Percentiles rank a stretch among this genome's conserved stretches.
phyloP scores from a whole-genome alignment of 179 eudicot genomes.

The Actinidia chinensis region DNA sequence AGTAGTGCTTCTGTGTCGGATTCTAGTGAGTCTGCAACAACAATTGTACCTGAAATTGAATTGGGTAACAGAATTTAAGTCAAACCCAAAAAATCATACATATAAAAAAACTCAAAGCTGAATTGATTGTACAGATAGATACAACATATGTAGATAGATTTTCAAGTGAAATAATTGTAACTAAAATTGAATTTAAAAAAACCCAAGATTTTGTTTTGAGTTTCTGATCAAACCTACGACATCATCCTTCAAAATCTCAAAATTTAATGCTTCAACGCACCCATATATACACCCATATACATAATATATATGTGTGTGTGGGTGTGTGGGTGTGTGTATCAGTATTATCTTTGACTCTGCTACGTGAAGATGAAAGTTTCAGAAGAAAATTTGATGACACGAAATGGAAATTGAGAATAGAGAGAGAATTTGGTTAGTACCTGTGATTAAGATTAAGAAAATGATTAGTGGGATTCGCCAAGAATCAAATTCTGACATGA shows the following conservation, averaged over 20 bases:
- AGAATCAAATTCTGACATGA: conserved; percentile 32
- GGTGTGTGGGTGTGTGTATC: no score
- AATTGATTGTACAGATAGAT: no score
- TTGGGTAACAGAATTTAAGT: neutral
- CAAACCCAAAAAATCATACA: neutral
- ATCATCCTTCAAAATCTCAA: neutral
- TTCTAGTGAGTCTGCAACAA: conserved; percentile 41
- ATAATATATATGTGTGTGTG: conserved; percentile 19
- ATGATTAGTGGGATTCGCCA: conserved; percentile 12
- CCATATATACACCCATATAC: neutral
- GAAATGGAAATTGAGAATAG: neutral
- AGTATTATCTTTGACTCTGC: neutral
- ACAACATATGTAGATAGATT: no score
- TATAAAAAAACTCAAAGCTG: neutral
- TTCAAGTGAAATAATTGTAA: no score
- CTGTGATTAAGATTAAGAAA: conserved; percentile 36
- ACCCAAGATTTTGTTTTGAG: neutral
- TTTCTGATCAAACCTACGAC: neutral
- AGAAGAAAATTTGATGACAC: neutral
- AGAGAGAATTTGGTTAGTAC: conserved; percentile 20
- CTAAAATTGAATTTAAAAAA: neutral
- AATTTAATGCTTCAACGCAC: no score
- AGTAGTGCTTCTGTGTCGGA: conserved; percentile 39
- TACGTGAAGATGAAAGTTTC: neutral
- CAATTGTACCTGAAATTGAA: conserved; percentile 29